phyloP scores from a whole-genome alignment of 2,329 filamentous ascomycete species.

The Beauveria sp. region DNA sequence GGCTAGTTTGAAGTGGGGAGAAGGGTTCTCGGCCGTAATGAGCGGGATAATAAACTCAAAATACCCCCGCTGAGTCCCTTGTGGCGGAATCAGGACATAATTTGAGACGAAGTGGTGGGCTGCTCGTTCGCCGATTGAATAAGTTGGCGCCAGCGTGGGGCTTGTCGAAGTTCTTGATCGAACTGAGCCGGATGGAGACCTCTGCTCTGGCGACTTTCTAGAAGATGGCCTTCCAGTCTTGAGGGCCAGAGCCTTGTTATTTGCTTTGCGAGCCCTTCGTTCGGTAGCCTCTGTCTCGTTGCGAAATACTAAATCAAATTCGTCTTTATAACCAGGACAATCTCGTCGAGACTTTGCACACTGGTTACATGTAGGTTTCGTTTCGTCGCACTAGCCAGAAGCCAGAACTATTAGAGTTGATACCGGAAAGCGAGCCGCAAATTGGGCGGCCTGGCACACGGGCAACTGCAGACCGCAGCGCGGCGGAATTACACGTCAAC shows the following conservation, averaged over 20 bases:
- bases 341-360: constrained; percentile 55
- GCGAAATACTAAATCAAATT: constrained; percentile 65
- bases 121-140: constrained; percentile 47
- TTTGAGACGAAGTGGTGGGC: constrained; percentile 54
- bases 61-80: constrained; percentile 45
- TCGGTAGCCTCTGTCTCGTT: constrained; percentile 65
- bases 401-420: neutral
- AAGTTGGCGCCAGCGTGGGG: constrained; percentile 13
- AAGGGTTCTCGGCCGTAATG: constrained; percentile 35
- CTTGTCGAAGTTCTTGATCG: constrained; percentile 16
- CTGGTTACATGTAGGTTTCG: constrained; percentile 57
- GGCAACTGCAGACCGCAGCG: neutral
- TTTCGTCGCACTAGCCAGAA: constrained; percentile 53
- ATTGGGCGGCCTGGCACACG: neutral
- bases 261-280: constrained; percentile 50
- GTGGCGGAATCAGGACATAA: constrained; percentile 47
- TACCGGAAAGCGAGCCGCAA: neutral
- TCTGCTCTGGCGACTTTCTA: constrained; percentile 5
- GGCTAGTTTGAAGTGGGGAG: constrained; percentile 45
- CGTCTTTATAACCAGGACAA: constrained; percentile 62
- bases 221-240: constrained; percentile 25
- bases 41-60: constrained; percentile 53
- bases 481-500: constrained; percentile 13
- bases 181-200: constrained; percentile 12
- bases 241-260: constrained; percentile 36